Evolutionary conservation across 768 basidiomycete species (phyloP), one percentile per base, ranked within the genome.

Genomic region (Rhizopogon roseolus): DNA sequence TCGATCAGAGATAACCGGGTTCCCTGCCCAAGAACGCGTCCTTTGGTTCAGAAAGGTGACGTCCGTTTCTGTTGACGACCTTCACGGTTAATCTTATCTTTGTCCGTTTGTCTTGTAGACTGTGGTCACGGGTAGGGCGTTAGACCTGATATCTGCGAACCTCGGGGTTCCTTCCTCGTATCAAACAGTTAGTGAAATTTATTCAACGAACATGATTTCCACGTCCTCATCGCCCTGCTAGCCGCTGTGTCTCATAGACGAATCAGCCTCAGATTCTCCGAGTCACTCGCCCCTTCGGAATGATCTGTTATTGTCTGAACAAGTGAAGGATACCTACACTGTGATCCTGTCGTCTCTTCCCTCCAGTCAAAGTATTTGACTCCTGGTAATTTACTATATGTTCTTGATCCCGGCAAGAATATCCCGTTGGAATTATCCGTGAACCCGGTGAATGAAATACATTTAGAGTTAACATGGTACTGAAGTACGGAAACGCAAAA

Each of bases 11-110:
- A 57, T 59, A 4, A 56, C 58, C 2, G 60, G 62, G 7, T 69
- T 64, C 17, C 64, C 70, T 50, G 50, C 60, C 1, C 61, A 62
- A 14, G 78, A 82, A 61, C 73, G 71, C 49, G 62, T 76, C 6
- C 77, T 90, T 46, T 93, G 90, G 90, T 79, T 88, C 52, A 72
- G 76, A 46, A 90, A 88, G 79, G 90, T 88, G 61, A 57, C 34
- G 10, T 40, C 7, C 27, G 17, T 51, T 11, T 7, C 25, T n/a
- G 68, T 60, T n/a, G 22, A 49, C 16, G 13, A 32, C 28, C 37
- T 44, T 22, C 17, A 3, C 11, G 28, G 53, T 41, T 36, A 4
- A 39, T 44, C 11, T 52, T 54, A 59, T 53, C 60, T 42, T 11
- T 46, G 5, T 10, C 36, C 22, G 3, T 22, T 22, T 22, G 5